Base-by-base conservation (phyloP, 2,329 filamentous ascomycete genomes). In the Pseudopyrenochaeta lycopersici region DNA sequence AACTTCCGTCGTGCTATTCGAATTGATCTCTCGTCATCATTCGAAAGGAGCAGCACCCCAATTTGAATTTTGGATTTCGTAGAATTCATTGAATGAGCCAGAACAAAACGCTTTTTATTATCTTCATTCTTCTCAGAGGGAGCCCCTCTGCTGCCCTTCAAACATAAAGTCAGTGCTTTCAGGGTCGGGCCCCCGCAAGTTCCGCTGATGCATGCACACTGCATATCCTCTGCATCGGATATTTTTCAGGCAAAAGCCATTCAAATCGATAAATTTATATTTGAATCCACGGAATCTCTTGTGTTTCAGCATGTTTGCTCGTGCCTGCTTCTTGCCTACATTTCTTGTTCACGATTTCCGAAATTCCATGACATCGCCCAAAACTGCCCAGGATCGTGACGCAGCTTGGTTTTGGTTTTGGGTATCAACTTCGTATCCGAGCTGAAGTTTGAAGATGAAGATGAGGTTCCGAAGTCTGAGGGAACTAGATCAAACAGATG, bases 401-500 rank as follows among this genome's bases (percentile, higher is more conserved):
- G 38, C 58, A 23, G 29, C 38, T 48, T 60, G 53, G 58, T 61
- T 61, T 27, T 63, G 57, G 54, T 53, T 48, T 21, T 63, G 53
- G 55, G 53, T 59, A 9, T 52, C 52, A 9, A 49, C 38, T 30
- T 63, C 50, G 23, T 64, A 56, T 38, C 56, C 56, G 14, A 65
- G 58, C 52, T 61, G 46, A 47, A 49, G n/a, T 42, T 4, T 30
- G 21, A 31, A 30, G 3, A 21, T 36, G 11, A 60, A 46, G 15
- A 76, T 76, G 73, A 63, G 55, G 33, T 65, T 78, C 7, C 61
- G 59, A 27, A 65, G 68, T 7, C 60, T 77, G 39, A 66, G 68
- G 46, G 73, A 76, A 46, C 59, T 78, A 10, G 75, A 77, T 52
- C 63, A 56, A 48, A 70, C 75, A 1, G 75, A 78, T 45, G 75